Conservation (phyloP, 495 filamentous ascomycete species). For the Hypoxylon trugodes region DNA sequence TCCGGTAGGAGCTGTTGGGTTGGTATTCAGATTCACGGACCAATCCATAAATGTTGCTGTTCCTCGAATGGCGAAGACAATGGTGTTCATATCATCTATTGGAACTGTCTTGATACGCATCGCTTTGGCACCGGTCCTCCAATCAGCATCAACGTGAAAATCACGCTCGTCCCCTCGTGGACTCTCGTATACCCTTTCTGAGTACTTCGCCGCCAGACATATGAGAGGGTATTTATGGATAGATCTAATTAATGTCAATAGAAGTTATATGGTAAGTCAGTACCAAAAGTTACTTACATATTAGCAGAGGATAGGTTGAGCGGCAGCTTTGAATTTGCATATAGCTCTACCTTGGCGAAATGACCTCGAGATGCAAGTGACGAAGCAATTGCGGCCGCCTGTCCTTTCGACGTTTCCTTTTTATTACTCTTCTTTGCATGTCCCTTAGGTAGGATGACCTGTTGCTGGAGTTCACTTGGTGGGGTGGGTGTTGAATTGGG, state of each 20-base stretch:
- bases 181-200: slow-evolving; percentile 72
- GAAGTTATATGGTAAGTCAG: too few relatives aligned
- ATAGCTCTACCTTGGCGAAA: slow-evolving; percentile 80
- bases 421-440: slow-evolving; percentile 39
- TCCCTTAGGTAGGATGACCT: slow-evolving; percentile 30
- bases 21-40: slow-evolving; percentile 77
- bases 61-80: slow-evolving; percentile 83
- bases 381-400: slow-evolving; percentile 49
- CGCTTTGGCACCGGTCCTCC: slow-evolving; percentile 76
- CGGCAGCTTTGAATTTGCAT: slow-evolving; percentile 80
- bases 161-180: slow-evolving; percentile 66
- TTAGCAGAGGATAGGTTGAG: slow-evolving; percentile 69
- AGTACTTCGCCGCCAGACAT: slow-evolving; percentile 77
- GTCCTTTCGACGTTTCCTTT: slow-evolving; percentile 45
- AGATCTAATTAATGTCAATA: slow-evolving; percentile 54
- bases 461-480: slow-evolving; percentile 25
- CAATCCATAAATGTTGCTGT: slow-evolving; percentile 83
- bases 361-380: slow-evolving; percentile 60
- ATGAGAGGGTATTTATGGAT: slow-evolving; percentile 75
- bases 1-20: slow-evolving; percentile 66
- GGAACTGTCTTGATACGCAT: slow-evolving; percentile 83
- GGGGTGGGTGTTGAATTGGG: slow-evolving; percentile 41
- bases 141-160: slow-evolving; percentile 72
- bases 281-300: slow-evolving; percentile 62
- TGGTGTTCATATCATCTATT: slow-evolving; percentile 76